Conservation (phyloP, 148 eudicot genomes). For the Chenopodium album region DNA sequence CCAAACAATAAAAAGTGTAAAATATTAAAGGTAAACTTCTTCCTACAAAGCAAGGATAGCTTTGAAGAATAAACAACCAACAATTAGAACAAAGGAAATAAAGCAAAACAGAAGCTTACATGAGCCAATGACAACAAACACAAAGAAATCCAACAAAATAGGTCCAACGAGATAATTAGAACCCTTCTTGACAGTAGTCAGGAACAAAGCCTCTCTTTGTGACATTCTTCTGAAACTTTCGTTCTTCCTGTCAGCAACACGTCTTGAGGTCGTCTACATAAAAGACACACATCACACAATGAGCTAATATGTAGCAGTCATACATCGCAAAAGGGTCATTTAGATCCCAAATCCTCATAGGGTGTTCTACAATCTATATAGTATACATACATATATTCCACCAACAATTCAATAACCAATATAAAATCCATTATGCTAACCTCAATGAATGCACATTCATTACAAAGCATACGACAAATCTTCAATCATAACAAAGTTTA, state of each 20-base stretch:
- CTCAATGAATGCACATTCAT: background rate
- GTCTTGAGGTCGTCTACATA: conserved; percentile 71
- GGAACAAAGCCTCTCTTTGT: conserved; percentile 75
- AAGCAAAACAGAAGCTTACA: conserved; percentile 44
- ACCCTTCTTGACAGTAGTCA: conserved; percentile 72
- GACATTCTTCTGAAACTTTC: conserved; percentile 77
- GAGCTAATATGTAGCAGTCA: background rate
- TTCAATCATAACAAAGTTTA: background rate
- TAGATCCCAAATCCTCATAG: background rate
- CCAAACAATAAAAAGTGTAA: background rate
- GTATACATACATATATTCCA: background rate
- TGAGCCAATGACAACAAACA: conserved; percentile 84
- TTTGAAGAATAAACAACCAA: background rate
- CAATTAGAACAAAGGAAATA: background rate
- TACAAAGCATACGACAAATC: background rate
- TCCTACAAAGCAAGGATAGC: background rate
- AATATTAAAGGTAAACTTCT: background rate
- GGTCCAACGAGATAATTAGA: conserved; percentile 70
- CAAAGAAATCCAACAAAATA: conserved; percentile 67
- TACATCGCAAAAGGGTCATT: background rate
- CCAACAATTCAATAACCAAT: background rate
- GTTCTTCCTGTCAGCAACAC: conserved; percentile 79
- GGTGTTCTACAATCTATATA: background rate
- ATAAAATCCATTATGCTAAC: background rate
- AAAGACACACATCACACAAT: background rate